Evolutionary conservation across 768 basidiomycete genomes (phyloP), one percentile per base, ranked within the genome.

Genomic region (Boletus pseudo-olivaceus): DNA sequence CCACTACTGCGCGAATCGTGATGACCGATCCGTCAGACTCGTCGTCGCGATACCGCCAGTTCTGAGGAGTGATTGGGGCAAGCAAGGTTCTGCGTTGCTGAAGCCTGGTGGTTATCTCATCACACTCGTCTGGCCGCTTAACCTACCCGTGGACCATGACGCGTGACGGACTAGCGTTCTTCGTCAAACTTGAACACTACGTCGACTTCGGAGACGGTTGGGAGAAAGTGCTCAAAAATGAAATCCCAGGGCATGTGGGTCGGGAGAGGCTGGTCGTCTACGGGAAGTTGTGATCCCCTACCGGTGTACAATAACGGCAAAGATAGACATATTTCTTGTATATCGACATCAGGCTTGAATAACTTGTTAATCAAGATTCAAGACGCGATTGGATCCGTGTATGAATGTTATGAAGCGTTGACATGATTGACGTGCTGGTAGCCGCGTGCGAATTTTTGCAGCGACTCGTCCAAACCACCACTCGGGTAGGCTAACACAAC

Each of bases 11-110:
- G 5, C 4, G 23, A 23, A 23, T 23, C 23, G 23, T 20, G 14
- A 34, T 19, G 30, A 44, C 39, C 19, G n/a, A 17, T 17, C 44
- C 27, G 17, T 37, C 34, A 67, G 62, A 19, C 54, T 89, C 72
- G 89, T 90, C 66, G 84, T 84, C 40, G 87, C 88, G 2, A 81
- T 90, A 20, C 82, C 81, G 0, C 87, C 84, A 0, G 54, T 68
- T 3, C 72, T 66, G 35, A 77, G 88, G 11, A 41, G 58, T 3
- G 76, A 76, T 17, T 88, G 86, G 87, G 88, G 79, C 1, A 58
- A 62, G 14, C 75, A 84, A 59, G 84, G 89, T 69, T 68, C 72
- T 2, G 68, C 73, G 15, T 65, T 90, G 15, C 67, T 85, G 48
- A 83, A 81, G 51, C 76, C 80, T 1, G 87, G 84, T 0, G 87